Percentiles rank a stretch among this genome's conserved stretches.
These are phyloP conservation scores for Ceratobasidium sp. DNA, from an alignment of 1,284 basidiomycete species.

Conservation along the genomic window DNA sequence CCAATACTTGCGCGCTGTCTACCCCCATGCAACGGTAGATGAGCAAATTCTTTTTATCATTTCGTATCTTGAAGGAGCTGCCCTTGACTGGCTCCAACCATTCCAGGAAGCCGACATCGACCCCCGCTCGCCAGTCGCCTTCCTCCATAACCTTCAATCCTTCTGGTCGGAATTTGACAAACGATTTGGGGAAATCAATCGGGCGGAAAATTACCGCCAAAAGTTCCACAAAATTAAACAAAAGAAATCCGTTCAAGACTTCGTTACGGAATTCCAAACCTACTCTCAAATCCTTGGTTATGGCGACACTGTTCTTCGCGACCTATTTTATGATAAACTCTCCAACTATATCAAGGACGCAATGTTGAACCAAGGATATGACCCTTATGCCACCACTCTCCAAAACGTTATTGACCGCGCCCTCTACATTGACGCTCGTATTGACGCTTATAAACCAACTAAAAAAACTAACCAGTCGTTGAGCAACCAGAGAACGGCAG, in stretches of 20 bases:
- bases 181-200: neutral
- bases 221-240: conserved; percentile 13
- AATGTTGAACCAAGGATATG: neutral
- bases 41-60: no score
- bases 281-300: neutral
- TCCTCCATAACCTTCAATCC: neutral
- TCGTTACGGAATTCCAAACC: neutral
- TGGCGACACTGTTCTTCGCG: neutral
- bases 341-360: neutral
- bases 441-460: neutral
- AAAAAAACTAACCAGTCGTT: neutral
- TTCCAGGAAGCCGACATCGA: no score
- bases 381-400: neutral
- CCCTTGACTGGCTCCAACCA: no score
- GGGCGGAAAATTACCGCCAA: neutral
- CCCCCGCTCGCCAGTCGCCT: no score
- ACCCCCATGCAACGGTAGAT: no score
- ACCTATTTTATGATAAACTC: conserved; percentile 22
- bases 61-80: no score
- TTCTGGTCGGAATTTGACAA: conserved; percentile 20
- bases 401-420: neutral
- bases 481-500: neutral
- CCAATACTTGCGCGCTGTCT: no score
- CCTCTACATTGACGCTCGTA: neutral
- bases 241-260: conserved; percentile 10